A percentile compares a stretch with the other conserved stretches of the same genome.
Conservation (phyloP, 1,284 basidiomycete genomes). For the Inonotus hispidus region DNA sequence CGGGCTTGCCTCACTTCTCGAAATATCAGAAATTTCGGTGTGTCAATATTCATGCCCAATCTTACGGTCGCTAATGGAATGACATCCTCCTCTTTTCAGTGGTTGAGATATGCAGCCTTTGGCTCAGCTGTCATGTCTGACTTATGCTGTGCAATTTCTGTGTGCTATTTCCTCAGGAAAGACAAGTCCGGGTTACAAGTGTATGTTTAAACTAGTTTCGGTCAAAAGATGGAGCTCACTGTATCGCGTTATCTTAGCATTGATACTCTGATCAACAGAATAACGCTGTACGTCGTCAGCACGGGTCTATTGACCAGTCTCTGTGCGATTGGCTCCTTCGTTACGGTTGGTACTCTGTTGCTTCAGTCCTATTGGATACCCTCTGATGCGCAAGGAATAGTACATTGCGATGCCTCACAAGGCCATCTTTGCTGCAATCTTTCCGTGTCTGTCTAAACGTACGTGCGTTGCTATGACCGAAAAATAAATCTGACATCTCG, state of each 20-base stretch:
- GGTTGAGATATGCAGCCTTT: not conserved
- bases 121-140: not conserved
- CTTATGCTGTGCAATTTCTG: not conserved
- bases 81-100: not conserved
- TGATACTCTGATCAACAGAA: constrained; percentile 6
- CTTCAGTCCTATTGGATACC: not conserved
- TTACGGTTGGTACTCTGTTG: not conserved
- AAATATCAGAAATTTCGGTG: not conserved
- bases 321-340: constrained; percentile 6
- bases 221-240: not conserved
- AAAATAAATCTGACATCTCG: no score
- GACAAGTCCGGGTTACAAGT: constrained; percentile 10
- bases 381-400: not conserved
- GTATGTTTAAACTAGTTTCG: not conserved
- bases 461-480: not conserved
- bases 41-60: not conserved
- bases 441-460: not conserved
- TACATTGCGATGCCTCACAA: not conserved
- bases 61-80: not conserved
- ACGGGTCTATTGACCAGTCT: constrained; percentile 16
- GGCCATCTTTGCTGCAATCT: not conserved
- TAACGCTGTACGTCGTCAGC: constrained; percentile 16
- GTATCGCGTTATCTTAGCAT: constrained; percentile 1
- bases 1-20: not conserved
- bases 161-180: constrained; percentile 13